phyloP scores from a whole-genome alignment of 495 filamentous ascomycete genomes.

The Xylaria flabelliformis region DNA sequence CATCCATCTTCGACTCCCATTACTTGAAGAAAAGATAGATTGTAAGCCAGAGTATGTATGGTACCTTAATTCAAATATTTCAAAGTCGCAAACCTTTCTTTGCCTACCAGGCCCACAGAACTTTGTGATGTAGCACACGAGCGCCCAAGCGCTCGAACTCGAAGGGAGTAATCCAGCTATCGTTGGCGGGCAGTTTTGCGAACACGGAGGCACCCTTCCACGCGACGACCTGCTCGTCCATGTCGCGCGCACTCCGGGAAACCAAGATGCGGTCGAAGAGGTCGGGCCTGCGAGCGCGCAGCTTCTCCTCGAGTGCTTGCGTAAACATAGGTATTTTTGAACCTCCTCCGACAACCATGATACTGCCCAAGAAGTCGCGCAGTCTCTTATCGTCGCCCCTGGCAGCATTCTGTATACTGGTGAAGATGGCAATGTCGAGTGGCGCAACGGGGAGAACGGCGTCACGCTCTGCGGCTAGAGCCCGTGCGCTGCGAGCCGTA shows the following conservation, averaged over 20 bases:
- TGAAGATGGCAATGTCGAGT: slow-evolving; percentile 87
- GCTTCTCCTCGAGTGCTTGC: slow-evolving; percentile 77
- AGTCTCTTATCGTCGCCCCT: slow-evolving; percentile 91
- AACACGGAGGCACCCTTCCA: slow-evolving; percentile 99
- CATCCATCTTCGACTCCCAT: background rate
- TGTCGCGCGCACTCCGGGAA: slow-evolving; percentile 83
- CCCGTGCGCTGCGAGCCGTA: slow-evolving; percentile 54
- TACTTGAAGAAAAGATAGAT: background rate
- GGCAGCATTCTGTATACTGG: slow-evolving; percentile 83
- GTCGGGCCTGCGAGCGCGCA: slow-evolving; percentile 71
- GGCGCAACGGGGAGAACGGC: slow-evolving; percentile 79
- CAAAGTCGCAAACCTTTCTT: background rate
- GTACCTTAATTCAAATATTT: background rate
- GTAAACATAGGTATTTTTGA: slow-evolving; percentile 79
- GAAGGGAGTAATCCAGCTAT: slow-evolving; percentile 86
- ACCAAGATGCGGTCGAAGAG: slow-evolving; percentile 85
- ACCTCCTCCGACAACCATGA: slow-evolving; percentile 95
- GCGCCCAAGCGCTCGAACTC: slow-evolving; percentile 90
- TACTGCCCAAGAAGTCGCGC: slow-evolving; percentile 86
- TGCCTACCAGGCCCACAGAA: slow-evolving; percentile 71
- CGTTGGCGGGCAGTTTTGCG: slow-evolving; percentile 89
- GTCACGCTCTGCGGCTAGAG: slow-evolving; percentile 72
- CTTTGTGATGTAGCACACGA: slow-evolving; percentile 83
- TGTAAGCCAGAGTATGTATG: background rate
- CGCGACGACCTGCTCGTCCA: slow-evolving; percentile 91